Conservation (phyloP, 2,329 filamentous ascomycete genomes). For the Colletotrichum phormii region DNA sequence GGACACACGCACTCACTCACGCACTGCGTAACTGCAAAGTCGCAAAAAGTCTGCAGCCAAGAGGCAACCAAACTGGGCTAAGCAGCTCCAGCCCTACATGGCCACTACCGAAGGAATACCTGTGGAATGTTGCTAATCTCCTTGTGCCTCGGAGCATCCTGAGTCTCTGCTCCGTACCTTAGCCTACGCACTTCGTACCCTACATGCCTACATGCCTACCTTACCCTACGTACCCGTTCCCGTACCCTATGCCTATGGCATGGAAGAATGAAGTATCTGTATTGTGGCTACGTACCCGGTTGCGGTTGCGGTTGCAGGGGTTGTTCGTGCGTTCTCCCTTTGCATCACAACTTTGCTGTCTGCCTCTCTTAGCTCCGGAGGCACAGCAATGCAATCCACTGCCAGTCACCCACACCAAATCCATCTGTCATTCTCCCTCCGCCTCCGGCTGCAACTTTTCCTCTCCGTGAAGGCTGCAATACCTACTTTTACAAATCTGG, state of each 20-base stretch:
- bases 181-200: background rate
- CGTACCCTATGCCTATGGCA: too few species aligned
- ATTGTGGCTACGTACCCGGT: too few species aligned
- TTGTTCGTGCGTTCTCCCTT: slow-evolving; percentile 12
- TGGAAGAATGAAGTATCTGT: too few species aligned
- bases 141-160: slow-evolving; percentile 10
- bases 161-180: slow-evolving; percentile 17
- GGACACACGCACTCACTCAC: background rate
- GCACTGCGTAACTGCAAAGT: background rate
- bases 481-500: slow-evolving; percentile 26
- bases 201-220: too few species aligned
- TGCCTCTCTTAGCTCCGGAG: slow-evolving; percentile 16
- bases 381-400: slow-evolving; percentile 33
- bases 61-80: background rate
- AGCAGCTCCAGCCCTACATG: slow-evolving; percentile 29
- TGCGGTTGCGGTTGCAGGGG: too few species aligned
- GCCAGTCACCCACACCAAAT: slow-evolving; percentile 16
- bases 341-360: slow-evolving; percentile 21
- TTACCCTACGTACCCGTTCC: too few species aligned
- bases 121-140: slow-evolving; percentile 33
- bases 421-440: slow-evolving; percentile 8
- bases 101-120: slow-evolving; percentile 28
- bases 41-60: slow-evolving; percentile 6
- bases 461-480: slow-evolving; percentile 19
- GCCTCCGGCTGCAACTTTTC: slow-evolving; percentile 6